Base-by-base conservation (phyloP, 2,329 filamentous ascomycete genomes). In the Arthroderma sp. region DNA sequence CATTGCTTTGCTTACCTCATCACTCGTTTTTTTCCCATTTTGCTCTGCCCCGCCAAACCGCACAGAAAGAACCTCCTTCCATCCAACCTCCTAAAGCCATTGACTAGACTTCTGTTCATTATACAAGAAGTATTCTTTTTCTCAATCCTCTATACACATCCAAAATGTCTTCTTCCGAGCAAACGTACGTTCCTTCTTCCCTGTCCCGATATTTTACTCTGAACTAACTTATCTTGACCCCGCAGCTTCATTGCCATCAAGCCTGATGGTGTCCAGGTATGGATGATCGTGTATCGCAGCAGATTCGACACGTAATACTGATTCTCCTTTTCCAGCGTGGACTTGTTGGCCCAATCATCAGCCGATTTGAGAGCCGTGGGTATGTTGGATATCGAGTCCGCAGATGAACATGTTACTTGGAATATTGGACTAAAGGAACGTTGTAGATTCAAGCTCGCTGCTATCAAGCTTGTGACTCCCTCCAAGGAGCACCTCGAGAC, bases 211-310 rank as follows among this genome's bases (percentile, higher is more conserved):
- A 48, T 44, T 36, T 50, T 47, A 42, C 36, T 38, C 45, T 46
- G 30, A 46, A 38, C 38, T 40, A 15, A 27, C 11, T 34, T 11
- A 9, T 34, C 11, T 34, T 34, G 36, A 28, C 34, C 39, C 38
- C 38, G 38, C 63, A 96, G 89, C 76, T 96, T 96, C 85, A 96
- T 96, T 79, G 91, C 91, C 68, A 86, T 98, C 80, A 98, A 98
- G 87, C 91, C 89, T 61, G 91, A 96, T 74, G 91, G 91, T 70
- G 91, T 96, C 74, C 91, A 95, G 82, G 87, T 94, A 81, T 58
- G 72, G 49, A 48, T 38, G n/a, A 29, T 29, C 31, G 34, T 39
- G n/a, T 15, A 11, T 15, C 27, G n/a, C 28, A 29, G 55, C 58
- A 64, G 47, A 63, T 54, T 22, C 15, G 15, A 22, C 15, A 22